These are phyloP conservation scores for Wickerhamomyces silvicola DNA, from an alignment of 805 yeast genomes.

Conservation along the genomic window DNA sequence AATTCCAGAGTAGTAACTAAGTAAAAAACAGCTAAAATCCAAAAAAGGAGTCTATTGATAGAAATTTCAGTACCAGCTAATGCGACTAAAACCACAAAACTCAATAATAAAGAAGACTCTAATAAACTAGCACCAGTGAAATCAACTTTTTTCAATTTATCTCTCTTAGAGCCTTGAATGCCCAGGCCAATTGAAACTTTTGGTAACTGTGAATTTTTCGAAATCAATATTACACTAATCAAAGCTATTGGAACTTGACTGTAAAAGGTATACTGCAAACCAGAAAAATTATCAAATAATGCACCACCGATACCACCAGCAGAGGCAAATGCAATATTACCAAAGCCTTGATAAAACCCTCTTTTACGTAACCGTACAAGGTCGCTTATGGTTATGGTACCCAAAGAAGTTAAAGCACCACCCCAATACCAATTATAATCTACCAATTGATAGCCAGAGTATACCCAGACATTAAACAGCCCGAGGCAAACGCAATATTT, in stretches of 20 bases:
- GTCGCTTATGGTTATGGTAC: slow-evolving; percentile 69
- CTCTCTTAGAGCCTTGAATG: slow-evolving; percentile 32
- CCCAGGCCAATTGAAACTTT: slow-evolving; percentile 53
- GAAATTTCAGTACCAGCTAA: slow-evolving; percentile 53
- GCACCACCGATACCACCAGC: slow-evolving; percentile 74
- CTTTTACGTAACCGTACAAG: slow-evolving; percentile 69
- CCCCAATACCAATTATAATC: slow-evolving; percentile 85
- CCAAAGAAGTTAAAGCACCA: slow-evolving; percentile 71
- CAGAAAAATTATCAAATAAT: slow-evolving; percentile 39
- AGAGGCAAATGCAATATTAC: slow-evolving; percentile 62
- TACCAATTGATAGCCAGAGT: slow-evolving; percentile 36
- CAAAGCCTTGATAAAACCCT: slow-evolving; percentile 75
- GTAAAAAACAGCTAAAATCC: slow-evolving; percentile 28
- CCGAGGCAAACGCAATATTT: slow-evolving; percentile 33
- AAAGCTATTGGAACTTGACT: slow-evolving; percentile 47
- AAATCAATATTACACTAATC: slow-evolving; percentile 33
- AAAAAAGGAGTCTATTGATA: slow-evolving; percentile 39
- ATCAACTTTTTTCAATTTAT: slow-evolving; percentile 54
- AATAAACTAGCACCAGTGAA: slow-evolving; percentile 57
- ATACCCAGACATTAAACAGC: slow-evolving; percentile 36
- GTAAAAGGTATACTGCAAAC: slow-evolving; percentile 63
- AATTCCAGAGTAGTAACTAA: slow-evolving; percentile 32
- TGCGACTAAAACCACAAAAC: slow-evolving; percentile 60
- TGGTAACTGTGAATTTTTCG: slow-evolving; percentile 31
- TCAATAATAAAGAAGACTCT: slow-evolving; percentile 49